These are phyloP conservation scores for Mycena metata DNA, from an alignment of 768 basidiomycete genomes.

Conservation along the genomic window DNA sequence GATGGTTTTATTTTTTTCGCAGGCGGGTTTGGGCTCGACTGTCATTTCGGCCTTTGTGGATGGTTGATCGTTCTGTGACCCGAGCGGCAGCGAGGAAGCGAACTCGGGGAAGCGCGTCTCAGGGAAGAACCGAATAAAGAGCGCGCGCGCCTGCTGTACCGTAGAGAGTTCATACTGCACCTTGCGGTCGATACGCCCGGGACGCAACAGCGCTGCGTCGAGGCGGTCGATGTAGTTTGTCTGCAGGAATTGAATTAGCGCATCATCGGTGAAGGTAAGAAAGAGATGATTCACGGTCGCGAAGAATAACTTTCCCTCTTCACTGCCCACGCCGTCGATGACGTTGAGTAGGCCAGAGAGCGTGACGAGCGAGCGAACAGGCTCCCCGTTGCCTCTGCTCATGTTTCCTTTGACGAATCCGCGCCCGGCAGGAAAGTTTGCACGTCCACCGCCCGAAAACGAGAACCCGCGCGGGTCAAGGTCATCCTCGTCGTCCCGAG, in stretches of 20 bases:
- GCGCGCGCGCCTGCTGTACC: conserved; percentile 44
- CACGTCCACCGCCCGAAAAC: not conserved
- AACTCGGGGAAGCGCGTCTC: conserved; percentile 28
- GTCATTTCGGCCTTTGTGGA: not conserved
- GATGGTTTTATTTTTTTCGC: conserved; percentile 30
- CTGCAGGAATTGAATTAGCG: conserved; percentile 18
- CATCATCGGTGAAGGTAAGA: not conserved
- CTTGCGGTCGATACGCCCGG: conserved; percentile 52
- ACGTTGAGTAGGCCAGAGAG: conserved; percentile 53
- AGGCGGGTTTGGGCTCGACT: not conserved
- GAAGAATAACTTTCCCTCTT: conserved; percentile 49
- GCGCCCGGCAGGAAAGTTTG: too few species aligned
- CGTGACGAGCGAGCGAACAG: conserved; percentile 40
- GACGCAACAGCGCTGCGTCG: conserved; percentile 52
- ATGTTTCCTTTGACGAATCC: too few species aligned
- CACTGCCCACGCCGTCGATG: conserved; percentile 52
- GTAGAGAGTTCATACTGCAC: conserved; percentile 48
- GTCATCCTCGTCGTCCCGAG: conserved; percentile 41
- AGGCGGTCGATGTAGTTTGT: conserved; percentile 52
- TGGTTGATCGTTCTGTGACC: conserved; percentile 3
- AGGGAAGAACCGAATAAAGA: conserved; percentile 52
- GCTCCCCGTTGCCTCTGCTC: too few species aligned
- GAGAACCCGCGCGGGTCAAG: too few species aligned
- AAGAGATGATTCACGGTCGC: conserved; percentile 26
- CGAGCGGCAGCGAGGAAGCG: not conserved